Percentiles rank a stretch among this genome's conserved stretches.
phyloP scores from a whole-genome alignment of 306 rosid genomes.

The Sophora flavescens region DNA sequence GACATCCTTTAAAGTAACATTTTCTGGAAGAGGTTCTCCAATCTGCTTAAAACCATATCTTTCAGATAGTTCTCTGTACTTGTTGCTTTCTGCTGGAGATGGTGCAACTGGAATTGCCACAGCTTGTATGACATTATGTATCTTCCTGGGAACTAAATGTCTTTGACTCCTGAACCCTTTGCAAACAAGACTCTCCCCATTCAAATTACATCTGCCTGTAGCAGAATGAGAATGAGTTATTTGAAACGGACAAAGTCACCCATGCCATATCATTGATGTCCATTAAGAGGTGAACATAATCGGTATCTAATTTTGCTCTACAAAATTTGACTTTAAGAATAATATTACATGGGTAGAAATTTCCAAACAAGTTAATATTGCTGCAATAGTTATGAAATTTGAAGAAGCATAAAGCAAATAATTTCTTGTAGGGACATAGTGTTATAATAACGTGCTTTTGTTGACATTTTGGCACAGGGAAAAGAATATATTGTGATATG shows the following conservation, averaged over 20 bases:
- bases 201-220: slow-evolving; percentile 60
- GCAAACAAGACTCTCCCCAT: slow-evolving; percentile 47
- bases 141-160: slow-evolving; percentile 50
- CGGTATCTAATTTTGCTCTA: not conserved
- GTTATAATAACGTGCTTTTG: no score
- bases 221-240: slow-evolving; percentile 39
- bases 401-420: no score
- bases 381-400: no score
- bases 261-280: slow-evolving; percentile 7
- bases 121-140: slow-evolving; percentile 62
- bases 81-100: slow-evolving; percentile 61
- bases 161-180: slow-evolving; percentile 55
- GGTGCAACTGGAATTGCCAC: slow-evolving; percentile 78
- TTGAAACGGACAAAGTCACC: not conserved
- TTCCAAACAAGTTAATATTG: not conserved
- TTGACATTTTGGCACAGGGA: no score
- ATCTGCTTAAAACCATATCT: slow-evolving; percentile 82
- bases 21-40: slow-evolving; percentile 84
- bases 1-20: slow-evolving; percentile 76
- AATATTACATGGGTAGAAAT: not conserved
- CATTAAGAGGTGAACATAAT: not conserved
- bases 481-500: no score
- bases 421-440: no score
- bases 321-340: not conserved
- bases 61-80: slow-evolving; percentile 76